phyloP scores from a whole-genome alignment of 2,329 filamentous ascomycete species.

The Chalaropsis ovoidea region DNA sequence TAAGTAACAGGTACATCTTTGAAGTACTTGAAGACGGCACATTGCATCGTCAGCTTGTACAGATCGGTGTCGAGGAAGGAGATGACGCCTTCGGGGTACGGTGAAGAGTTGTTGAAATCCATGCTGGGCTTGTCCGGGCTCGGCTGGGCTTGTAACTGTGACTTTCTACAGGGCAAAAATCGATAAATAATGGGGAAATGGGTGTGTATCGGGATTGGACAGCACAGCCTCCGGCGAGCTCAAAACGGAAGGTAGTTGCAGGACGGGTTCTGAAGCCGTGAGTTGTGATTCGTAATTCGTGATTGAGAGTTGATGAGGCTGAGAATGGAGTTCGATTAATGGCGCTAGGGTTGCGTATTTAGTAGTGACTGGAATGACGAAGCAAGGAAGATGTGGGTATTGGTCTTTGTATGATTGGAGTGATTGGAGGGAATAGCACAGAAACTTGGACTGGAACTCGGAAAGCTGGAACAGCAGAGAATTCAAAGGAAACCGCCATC shows the following conservation, averaged over 20 bases:
- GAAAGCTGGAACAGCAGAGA: not conserved
- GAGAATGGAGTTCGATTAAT: conserved; percentile 8
- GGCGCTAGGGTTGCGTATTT: conserved; percentile 8
- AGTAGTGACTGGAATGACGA: conserved; percentile 4
- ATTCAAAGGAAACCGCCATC: not conserved
- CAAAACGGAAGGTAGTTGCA: not conserved
- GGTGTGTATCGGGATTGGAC: not conserved
- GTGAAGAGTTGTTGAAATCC: conserved; percentile 57
- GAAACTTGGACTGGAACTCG: no score
- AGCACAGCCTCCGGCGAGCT: not conserved
- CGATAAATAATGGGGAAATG: not conserved
- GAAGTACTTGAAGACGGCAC: conserved; percentile 86
- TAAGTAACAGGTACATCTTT: conserved; percentile 75
- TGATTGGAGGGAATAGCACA: not conserved
- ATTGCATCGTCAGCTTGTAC: conserved; percentile 99
- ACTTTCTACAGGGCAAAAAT: not conserved
- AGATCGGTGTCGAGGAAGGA: conserved; percentile 75
- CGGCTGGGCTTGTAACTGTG: conserved; percentile 17
- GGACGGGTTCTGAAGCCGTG: not conserved
- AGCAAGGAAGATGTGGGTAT: conserved; percentile 4
- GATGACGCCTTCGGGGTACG: conserved; percentile 64
- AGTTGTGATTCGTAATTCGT: not conserved
- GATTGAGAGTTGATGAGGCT: not conserved
- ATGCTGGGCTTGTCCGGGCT: conserved; percentile 35
- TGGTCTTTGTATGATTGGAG: not conserved